Base-by-base conservation (phyloP, 2,329 filamentous ascomycete species). In the Rhexocercosporidium sp. region DNA sequence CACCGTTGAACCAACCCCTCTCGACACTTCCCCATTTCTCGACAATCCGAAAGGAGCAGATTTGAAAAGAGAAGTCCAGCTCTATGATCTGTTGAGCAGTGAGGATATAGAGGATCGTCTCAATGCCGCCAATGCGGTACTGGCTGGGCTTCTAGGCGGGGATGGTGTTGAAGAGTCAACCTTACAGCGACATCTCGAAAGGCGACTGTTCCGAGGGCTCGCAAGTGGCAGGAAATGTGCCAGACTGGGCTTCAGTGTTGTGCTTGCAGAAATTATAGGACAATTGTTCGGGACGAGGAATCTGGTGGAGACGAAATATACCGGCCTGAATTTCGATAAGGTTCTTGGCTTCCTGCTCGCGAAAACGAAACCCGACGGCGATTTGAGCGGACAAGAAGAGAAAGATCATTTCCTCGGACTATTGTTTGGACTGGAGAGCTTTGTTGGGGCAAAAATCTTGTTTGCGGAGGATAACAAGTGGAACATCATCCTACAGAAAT, bases 211-310 rank as follows among this genome's bases (percentile, higher is more conserved):
- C 78, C 89, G 92, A 64, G 96, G 96, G 47, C 88, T 98, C 20
- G 94, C 94, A 69, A 97, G 94, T 77, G 91, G 93, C 64, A 90
- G 93, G 66, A 97, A 97, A 81, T 93, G 92, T 14, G 93, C 95
- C 20, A 87, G 96, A 29, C 82, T 96, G 60, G 96, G 96, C 3
- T 97, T 97, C 78, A 97, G 93, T 63, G 85, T 97, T 64, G 95
- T 95, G 0, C 82, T 98, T 72, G 91, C 94, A 0, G 94, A 97
- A 79, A 82, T 96, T 9, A 78, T 97, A 53, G 84, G 87, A 4
- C 88, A 95, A 75, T 80, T 94, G 5, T 92, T 91, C 74, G 87
- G 87, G 1, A 73, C 81, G 16, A 79, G 82, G 47, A 69, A 81
- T 7, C 76, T 85, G 18, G 78, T 80, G 18, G 65, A 59, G 11